Percentiles rank a stretch among this genome's conserved stretches.
phyloP scores from a whole-genome alignment of 139 green algal genomes.

The Picochlorum sp. region DNA sequence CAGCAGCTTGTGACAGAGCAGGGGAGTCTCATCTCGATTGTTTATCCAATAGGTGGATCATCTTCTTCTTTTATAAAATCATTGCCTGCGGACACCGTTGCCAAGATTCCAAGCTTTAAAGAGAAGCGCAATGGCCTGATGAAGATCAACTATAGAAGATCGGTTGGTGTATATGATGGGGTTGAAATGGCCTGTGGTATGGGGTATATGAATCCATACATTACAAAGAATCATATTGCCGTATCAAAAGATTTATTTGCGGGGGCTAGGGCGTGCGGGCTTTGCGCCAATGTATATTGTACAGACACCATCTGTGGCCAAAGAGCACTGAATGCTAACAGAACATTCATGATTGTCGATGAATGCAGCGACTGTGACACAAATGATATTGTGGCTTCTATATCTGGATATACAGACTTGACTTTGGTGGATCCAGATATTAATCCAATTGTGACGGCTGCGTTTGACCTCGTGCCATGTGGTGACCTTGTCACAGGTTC shows the following conservation, averaged over 20 bases:
- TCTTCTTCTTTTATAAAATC: too few species aligned
- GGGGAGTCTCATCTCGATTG: too few species aligned
- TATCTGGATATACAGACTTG: slow-evolving; percentile 5
- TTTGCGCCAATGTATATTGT: slow-evolving; percentile 20
- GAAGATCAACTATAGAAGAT: slow-evolving; percentile 9
- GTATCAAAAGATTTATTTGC: slow-evolving; percentile 7
- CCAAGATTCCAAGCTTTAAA: background rate
- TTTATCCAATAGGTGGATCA: too few species aligned
- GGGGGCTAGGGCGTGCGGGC: slow-evolving; percentile 11
- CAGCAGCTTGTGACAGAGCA: too few species aligned
- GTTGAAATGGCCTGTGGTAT: slow-evolving; percentile 21
- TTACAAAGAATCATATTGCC: slow-evolving; percentile 22
- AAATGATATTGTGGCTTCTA: slow-evolving; percentile 8
- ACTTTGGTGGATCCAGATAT: slow-evolving; percentile 13
- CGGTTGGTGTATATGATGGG: slow-evolving; percentile 15
- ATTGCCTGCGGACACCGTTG: background rate
- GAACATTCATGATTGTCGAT: slow-evolving; percentile 18
- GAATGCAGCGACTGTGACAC: slow-evolving; percentile 17
- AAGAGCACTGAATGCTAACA: background rate
- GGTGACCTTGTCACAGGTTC: slow-evolving; percentile 12
- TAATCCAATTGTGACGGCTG: slow-evolving; percentile 3
- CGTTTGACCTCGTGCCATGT: slow-evolving; percentile 11
- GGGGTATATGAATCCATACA: slow-evolving; percentile 16
- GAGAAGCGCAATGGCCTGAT: background rate
- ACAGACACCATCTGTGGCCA: slow-evolving; percentile 12